These are phyloP conservation scores for Lichina pygmaea DNA, from an alignment of 495 filamentous ascomycete genomes.

Conservation along the genomic window DNA sequence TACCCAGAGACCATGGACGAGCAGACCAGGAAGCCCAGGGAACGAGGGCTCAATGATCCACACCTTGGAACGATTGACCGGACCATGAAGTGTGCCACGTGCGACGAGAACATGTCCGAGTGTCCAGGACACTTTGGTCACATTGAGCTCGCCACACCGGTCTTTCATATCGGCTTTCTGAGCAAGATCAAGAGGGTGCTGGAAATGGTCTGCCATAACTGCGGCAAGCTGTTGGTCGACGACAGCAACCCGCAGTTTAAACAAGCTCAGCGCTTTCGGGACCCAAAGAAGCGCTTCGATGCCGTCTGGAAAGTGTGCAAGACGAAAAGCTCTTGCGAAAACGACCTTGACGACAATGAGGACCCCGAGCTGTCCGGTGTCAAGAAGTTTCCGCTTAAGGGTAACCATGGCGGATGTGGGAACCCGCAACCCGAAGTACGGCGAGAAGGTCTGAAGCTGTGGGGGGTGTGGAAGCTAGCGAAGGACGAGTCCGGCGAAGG, in stretches of 20 bases:
- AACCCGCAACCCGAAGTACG: constrained; percentile 72
- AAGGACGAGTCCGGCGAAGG: constrained; percentile 35
- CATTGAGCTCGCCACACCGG: constrained; percentile 82
- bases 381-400: constrained; percentile 7
- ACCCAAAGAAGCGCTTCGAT: constrained; percentile 83
- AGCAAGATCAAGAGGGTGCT: constrained; percentile 94
- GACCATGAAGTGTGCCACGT: constrained; percentile 80
- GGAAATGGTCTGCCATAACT: constrained; percentile 95
- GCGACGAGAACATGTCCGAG: constrained; percentile 75
- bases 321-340: constrained; percentile 56
- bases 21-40: constrained; percentile 58
- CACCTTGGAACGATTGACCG: constrained; percentile 85
- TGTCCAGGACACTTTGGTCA: constrained; percentile 96
- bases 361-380: not conserved
- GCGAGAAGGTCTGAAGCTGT: constrained; percentile 57
- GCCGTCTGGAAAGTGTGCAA: constrained; percentile 73
- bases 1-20: constrained; percentile 99
- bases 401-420: constrained; percentile 68
- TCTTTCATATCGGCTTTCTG: constrained; percentile 82
- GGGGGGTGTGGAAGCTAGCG: constrained; percentile 50
- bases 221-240: constrained; percentile 52
- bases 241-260: constrained; percentile 65
- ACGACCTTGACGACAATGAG: constrained; percentile 40
- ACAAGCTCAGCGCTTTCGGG: constrained; percentile 54
- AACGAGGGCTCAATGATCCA: constrained; percentile 77